Conservation (phyloP, 768 basidiomycete species). For the Tulasnella sp. region DNA sequence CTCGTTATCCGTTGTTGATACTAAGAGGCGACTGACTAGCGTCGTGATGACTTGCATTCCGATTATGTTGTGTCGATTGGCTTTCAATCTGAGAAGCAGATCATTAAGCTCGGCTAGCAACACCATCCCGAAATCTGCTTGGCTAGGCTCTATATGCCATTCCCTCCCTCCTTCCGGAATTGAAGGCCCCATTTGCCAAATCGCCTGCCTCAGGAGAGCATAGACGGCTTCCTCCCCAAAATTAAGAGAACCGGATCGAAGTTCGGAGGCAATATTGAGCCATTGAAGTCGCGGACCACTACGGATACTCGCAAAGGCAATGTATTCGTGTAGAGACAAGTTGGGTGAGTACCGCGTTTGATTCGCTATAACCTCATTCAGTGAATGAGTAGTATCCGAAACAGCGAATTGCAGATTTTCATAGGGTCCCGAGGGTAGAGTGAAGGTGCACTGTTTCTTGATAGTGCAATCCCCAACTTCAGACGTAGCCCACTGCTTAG, state of each 20-base stretch:
- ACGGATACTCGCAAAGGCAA: slow-evolving; percentile 35
- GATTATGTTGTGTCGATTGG: neutral
- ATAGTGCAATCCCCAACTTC: slow-evolving; percentile 20
- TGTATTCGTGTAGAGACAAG: slow-evolving; percentile 35
- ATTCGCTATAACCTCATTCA: slow-evolving; percentile 33
- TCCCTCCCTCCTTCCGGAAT: slow-evolving; percentile 16
- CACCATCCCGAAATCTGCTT: slow-evolving; percentile 26
- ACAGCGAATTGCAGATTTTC: slow-evolving; percentile 28
- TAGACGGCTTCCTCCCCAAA: slow-evolving; percentile 33
- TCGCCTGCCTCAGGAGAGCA: slow-evolving; percentile 33
- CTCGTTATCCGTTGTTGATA: neutral
- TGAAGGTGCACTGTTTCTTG: slow-evolving; percentile 23
- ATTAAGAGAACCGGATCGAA: slow-evolving; percentile 29
- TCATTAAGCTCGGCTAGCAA: slow-evolving; percentile 29
- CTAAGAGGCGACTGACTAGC: neutral
- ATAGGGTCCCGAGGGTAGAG: slow-evolving; percentile 28
- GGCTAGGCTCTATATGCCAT: slow-evolving; percentile 33
- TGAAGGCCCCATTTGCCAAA: slow-evolving; percentile 31
- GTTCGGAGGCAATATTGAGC: slow-evolving; percentile 38
- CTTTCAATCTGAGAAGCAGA: slow-evolving; percentile 26
- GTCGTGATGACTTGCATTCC: neutral
- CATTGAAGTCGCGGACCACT: slow-evolving; percentile 36
- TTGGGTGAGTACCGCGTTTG: slow-evolving; percentile 33
- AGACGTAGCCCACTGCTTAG: slow-evolving; percentile 13
- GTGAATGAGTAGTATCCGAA: slow-evolving; percentile 24